phyloP scores from a whole-genome alignment of 257 asterid genomes.

The Solanum gracilifrons region DNA sequence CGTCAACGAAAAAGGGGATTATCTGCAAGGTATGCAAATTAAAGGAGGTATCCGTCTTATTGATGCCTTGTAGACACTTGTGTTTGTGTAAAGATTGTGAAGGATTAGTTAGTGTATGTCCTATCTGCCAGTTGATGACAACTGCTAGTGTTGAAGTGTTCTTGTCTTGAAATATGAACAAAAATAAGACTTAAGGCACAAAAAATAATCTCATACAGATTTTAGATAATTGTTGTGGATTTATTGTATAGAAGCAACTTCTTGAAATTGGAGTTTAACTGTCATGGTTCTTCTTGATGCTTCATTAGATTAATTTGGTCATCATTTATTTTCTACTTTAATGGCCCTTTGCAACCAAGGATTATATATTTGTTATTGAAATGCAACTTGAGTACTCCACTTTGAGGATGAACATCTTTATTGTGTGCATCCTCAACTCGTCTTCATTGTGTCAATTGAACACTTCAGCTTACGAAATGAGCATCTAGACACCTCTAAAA shows the following conservation, averaged over 20 bases:
- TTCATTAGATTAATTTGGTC: background rate
- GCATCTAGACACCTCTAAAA: background rate
- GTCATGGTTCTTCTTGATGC: background rate
- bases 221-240: background rate
- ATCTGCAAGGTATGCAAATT: slow-evolving; percentile 48
- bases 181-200: background rate
- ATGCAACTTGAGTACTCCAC: background rate
- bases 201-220: background rate
- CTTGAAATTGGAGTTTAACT: background rate
- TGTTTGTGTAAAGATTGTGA: slow-evolving; percentile 83
- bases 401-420: background rate
- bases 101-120: slow-evolving; percentile 51
- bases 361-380: background rate
- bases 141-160: slow-evolving; percentile 57
- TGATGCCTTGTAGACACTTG: slow-evolving; percentile 88
- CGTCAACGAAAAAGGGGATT: slow-evolving; percentile 11
- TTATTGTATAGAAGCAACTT: background rate
- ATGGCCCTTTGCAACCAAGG: background rate
- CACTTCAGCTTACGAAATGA: background rate
- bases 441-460: background rate
- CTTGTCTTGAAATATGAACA: slow-evolving; percentile 35
- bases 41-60: slow-evolving; percentile 52
- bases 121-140: slow-evolving; percentile 55
- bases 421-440: background rate
- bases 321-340: background rate